Evolutionary conservation across 2,329 filamentous ascomycete species (phyloP), one percentile per base, ranked within the genome.

Genomic region (Arthrobotrys sphaeroides): DNA sequence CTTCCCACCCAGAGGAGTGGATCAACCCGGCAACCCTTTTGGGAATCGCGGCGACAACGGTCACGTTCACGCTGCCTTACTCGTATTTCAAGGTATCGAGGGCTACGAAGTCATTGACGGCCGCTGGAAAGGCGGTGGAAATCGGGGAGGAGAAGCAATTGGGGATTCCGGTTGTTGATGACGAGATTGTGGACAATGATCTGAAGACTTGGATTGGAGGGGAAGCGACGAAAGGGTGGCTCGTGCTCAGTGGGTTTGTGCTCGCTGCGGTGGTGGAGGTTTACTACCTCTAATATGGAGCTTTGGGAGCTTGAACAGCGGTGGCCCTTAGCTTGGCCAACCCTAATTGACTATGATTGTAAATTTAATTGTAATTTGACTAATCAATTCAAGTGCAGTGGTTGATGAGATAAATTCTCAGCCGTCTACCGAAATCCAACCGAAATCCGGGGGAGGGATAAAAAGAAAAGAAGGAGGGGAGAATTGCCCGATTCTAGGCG

Each of bases 161-260:
- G 64, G 64, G 64, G 2, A 26, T 68, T 31, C 60, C 64, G 5
- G 22, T 68, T 40, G 62, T 67, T 24, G 51, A 67, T 20, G 62
- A 67, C 31, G 49, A 43, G 16, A 67, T 57, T 10, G 62, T 67
- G 13, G 36, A 18, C 10, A 47, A n/a, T n/a, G 49, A 67, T 47
- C 24, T 67, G 62, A 42, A 13, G 24, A 45, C 47, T 6, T 67
- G 62, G 62, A 38, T 20, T 1, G 36, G 12, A 3, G 62, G 62
- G n/a, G 62, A 67, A 18, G 62, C 24, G 24, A 67, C 62, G 10
- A 67, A 59, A 26, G 62, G 62, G 38, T 67, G 62, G 62, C 62
- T 67, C 6, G 36, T 67, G n/a, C 22, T 67, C 24, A 7, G 51
- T 22, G 62, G 62, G 18, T 67, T 67, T 57, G 49, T 67, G 49